Percentiles rank a stretch among this genome's conserved stretches.
phyloP scores from a whole-genome alignment of 148 eudicot species.

The Tetragonia tetragonoides region DNA sequence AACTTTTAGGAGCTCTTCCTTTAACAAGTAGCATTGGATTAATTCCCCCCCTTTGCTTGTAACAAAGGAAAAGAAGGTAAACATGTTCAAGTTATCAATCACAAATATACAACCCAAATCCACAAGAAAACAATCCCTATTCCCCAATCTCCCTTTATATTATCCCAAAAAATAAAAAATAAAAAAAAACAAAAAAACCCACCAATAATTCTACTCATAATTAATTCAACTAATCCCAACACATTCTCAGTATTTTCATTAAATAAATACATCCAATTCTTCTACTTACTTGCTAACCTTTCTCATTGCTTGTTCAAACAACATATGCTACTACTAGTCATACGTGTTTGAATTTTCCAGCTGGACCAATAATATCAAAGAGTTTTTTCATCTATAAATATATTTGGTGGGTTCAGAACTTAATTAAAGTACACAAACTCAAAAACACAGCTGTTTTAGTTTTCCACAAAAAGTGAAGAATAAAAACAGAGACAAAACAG shows the following conservation, averaged over 20 bases:
- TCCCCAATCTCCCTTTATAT: background rate
- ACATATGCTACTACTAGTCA: background rate
- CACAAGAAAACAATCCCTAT: background rate
- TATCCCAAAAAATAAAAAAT: background rate
- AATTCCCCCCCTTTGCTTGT: conserved; percentile 26
- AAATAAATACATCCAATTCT: background rate
- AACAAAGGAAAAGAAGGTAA: conserved; percentile 19
- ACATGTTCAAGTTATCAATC: background rate
- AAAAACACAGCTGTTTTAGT: background rate
- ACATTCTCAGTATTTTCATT: background rate
- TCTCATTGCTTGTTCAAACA: background rate
- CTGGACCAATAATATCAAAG: background rate
- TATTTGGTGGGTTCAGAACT: background rate
- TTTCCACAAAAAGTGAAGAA: conserved; percentile 10
- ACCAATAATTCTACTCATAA: no score
- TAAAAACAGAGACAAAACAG: background rate
- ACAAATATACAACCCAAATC: background rate
- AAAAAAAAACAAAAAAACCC: no score
- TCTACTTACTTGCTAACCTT: background rate
- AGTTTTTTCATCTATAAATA: background rate
- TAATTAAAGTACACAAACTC: background rate
- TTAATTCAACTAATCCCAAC: no score
- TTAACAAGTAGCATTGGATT: conserved; percentile 23
- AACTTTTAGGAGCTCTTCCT: conserved; percentile 31
- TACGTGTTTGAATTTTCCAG: conserved; percentile 3